A percentile compares a stretch with the other conserved stretches of the same genome.
These are phyloP conservation scores for Coniosporium tulheliwenetii DNA, from an alignment of 2,329 filamentous ascomycete genomes.

Conservation along the genomic window DNA sequence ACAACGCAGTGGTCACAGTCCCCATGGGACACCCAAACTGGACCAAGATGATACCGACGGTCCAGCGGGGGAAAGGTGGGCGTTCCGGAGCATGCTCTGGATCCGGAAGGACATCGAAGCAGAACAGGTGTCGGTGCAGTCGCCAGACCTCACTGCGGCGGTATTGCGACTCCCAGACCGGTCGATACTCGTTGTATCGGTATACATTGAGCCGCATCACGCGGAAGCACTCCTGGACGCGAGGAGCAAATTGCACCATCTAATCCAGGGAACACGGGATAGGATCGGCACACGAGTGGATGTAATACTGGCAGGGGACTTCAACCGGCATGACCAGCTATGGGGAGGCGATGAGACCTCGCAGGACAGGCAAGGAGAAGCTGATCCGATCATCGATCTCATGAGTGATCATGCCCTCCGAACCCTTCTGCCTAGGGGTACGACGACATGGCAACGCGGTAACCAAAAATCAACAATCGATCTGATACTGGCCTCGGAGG, in stretches of 20 bases:
- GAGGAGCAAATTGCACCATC: too few relatives aligned
- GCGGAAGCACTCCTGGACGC: background rate
- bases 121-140: background rate
- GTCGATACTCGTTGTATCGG: background rate
- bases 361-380: slow-evolving; percentile 19
- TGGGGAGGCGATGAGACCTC: slow-evolving; percentile 14
- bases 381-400: slow-evolving; percentile 18
- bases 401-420: slow-evolving; percentile 17
- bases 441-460: background rate
- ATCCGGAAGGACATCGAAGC: background rate
- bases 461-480: background rate
- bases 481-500: background rate
- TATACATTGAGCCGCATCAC: background rate
- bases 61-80: background rate
- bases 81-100: background rate
- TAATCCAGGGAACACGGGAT: too few relatives aligned
- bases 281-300: background rate
- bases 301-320: slow-evolving; percentile 2
- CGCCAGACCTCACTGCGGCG: background rate
- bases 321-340: slow-evolving; percentile 8
- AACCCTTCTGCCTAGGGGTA: slow-evolving; percentile 19
- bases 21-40: background rate
- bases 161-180: background rate
- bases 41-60: background rate
- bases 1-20: background rate